phyloP scores from a whole-genome alignment of 352 stramenopile species.

The Aphanomyces astaci region DNA sequence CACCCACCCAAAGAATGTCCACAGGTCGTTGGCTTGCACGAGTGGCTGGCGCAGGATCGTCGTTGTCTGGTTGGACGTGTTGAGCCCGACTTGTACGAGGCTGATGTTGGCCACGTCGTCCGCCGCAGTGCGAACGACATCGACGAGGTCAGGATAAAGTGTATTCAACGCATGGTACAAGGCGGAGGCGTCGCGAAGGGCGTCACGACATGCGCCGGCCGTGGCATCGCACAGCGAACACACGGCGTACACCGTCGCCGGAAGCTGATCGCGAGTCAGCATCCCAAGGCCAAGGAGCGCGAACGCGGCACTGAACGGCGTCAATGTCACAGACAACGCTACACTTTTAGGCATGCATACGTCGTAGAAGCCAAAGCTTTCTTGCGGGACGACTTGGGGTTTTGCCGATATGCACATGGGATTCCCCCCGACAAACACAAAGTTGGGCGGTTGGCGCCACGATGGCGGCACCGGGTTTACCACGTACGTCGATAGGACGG shows the following conservation, averaged over 20 bases:
- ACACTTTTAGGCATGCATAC: not conserved
- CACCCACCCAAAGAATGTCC: not conserved
- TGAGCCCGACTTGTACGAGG: not conserved
- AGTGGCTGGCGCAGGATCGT: not conserved
- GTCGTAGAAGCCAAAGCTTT: not conserved
- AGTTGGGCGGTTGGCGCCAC: not conserved
- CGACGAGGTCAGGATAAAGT: not conserved
- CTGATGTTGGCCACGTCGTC: not conserved
- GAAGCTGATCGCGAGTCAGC: not conserved
- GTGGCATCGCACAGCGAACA: not conserved
- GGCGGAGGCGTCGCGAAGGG: too few relatives aligned
- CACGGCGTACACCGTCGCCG: not conserved
- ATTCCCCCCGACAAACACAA: not conserved
- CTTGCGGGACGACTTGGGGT: not conserved
- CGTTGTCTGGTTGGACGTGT: not conserved
- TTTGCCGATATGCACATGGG: not conserved
- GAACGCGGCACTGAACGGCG: not conserved
- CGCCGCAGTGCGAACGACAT: not conserved
- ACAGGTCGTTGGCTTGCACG: not conserved
- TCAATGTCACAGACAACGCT: not conserved
- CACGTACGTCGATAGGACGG: not conserved
- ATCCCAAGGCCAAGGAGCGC: not conserved
- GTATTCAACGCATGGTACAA: too few relatives aligned
- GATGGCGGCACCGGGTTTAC: not conserved
- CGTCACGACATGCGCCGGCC: too few relatives aligned